These are phyloP conservation scores for Plasmodium chabaudi DNA, from an alignment of 169 alveolate genomes.

Conservation along the genomic window DNA sequence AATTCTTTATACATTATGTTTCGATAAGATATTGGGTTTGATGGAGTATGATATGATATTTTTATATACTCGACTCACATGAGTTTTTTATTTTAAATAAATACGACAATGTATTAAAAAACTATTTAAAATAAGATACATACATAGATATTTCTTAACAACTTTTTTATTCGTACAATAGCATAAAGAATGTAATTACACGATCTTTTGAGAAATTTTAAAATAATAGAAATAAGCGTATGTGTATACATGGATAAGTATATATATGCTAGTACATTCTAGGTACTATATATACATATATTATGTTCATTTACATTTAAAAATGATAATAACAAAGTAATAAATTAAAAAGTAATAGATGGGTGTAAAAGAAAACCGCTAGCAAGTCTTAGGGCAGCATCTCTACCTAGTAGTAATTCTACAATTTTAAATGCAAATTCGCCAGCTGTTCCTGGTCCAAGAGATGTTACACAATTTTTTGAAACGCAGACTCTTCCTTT, in stretches of 20 bases:
- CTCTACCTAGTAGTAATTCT: constrained; percentile 79
- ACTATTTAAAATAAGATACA: neutral
- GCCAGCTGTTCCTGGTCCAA: constrained; percentile 86
- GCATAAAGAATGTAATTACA: neutral
- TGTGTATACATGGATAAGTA: neutral
- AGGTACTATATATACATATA: constrained; percentile 11
- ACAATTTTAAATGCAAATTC: constrained; percentile 85
- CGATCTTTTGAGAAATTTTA: neutral
- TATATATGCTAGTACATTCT: neutral
- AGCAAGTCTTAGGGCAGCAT: constrained; percentile 55
- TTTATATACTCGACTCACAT: too few relatives aligned
- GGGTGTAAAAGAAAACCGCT: constrained; percentile 63
- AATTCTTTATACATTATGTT: too few relatives aligned
- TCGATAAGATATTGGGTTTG: too few relatives aligned
- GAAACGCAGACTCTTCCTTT: constrained; percentile 84
- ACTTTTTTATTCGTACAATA: neutral
- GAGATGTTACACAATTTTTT: constrained; percentile 83
- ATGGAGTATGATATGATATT: too few relatives aligned
- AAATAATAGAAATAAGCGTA: neutral
- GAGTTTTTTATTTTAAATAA: neutral
- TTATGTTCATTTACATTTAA: neutral
- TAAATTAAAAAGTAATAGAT: constrained; percentile 45
- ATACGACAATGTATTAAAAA: neutral
- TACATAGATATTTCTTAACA: neutral
- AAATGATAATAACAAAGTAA: neutral